phyloP scores from a whole-genome alignment of 2,329 filamentous ascomycete species.

The Verticillium tricorpus region DNA sequence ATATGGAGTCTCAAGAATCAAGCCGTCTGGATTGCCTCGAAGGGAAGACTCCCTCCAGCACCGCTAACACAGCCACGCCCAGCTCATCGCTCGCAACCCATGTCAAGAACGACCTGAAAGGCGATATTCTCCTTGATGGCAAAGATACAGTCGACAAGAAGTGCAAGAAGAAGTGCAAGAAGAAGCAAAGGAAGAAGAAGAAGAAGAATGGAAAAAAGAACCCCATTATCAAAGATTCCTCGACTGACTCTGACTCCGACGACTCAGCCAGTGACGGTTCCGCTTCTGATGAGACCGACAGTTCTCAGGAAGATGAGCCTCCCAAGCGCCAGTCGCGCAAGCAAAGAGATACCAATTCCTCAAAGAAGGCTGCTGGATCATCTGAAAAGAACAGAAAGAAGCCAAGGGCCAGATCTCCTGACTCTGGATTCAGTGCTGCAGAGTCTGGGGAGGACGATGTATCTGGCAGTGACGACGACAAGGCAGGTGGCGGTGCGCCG shows the following conservation, averaged over 20 bases:
- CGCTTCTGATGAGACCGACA: neutral
- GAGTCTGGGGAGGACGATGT: neutral
- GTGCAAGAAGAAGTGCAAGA: neutral
- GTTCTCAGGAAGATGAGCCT: neutral
- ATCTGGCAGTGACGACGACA: neutral
- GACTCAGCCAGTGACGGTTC: neutral
- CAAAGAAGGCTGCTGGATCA: neutral
- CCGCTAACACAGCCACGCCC: neutral
- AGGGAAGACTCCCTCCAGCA: neutral
- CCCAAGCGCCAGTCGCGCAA: neutral
- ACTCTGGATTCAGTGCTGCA: neutral
- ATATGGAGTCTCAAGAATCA: neutral
- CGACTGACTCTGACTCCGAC: neutral
- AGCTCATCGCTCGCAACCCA: neutral
- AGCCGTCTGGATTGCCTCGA: neutral
- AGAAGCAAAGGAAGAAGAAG: neutral
- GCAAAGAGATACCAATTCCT: neutral
- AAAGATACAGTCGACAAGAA: neutral
- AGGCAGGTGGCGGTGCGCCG: neutral
- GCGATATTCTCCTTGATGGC: neutral
- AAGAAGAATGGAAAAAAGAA: neutral
- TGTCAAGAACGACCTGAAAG: neutral
- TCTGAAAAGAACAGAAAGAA: neutral
- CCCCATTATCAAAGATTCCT: neutral
- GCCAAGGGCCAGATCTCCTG: neutral